Evolutionary conservation across 169 alveolate species (phyloP), one percentile per base, ranked within the genome.

Genomic region (Plasmodium ovale): DNA sequence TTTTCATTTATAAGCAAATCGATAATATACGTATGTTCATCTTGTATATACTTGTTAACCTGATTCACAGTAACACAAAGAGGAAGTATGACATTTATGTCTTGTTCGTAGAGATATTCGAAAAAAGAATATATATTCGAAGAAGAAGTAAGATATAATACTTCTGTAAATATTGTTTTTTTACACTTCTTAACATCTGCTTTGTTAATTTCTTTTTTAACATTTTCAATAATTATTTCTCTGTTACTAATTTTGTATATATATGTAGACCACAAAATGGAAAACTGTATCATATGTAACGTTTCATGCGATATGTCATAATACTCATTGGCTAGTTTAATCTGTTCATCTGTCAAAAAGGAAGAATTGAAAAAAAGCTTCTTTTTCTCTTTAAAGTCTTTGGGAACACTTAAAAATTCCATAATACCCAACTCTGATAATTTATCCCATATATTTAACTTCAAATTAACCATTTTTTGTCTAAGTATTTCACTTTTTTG

Each of bases 341-440:
- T 68, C 27, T 84, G 91, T 23, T 70, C 91, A 53, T 68, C 77
- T 67, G 91, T 84, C 56, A 84, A 58, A 69, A 68, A 84, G 1
- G 84, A 67, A 0, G 91, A 68, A 53, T 84, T 67, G 16, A 84
- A 68, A 54, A 69, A 56, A 42, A 37, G 53, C 42, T 69, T 84
- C 23, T 84, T 65, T 68, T 84, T 84, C 37, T 69, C 91, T 49
- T 84, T 84, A 68, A 84, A 68, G 56, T 68, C 73, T 33, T 67
- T 68, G n/a, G 91, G 91, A 0, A 84, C 91, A 14, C 87, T 84
- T 56, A 84, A 56, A 68, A 68, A 84, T 56, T 84, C 91, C 12
- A 84, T 68, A 16, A 84, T 58, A 5, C 91, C 91, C 14, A 84
- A 14, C n/a, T 84, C 87, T 5, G 91, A 68, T 25, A 84, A 19